Base-by-base conservation (phyloP, 768 basidiomycete genomes). In the Rubroboletus pulcherrimus region DNA sequence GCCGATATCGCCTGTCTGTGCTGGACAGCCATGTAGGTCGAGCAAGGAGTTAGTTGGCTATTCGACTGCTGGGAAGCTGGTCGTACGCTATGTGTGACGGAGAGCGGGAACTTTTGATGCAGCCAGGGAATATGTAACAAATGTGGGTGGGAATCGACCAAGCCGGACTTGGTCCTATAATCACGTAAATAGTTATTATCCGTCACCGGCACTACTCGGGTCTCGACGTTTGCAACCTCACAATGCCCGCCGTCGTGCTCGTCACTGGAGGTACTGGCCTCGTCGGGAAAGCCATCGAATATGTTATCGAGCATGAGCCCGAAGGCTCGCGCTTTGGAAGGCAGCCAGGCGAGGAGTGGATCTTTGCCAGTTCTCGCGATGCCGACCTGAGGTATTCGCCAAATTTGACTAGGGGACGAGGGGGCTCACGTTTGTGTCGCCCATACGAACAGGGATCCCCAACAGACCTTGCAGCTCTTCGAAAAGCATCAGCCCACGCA, bases 401-500 rank as follows among this genome's bases (percentile, higher is more conserved):
- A n/a, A 15, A 33, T 24, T 34, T 11, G 49, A 35, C n/a, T 24
- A n/a, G n/a, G 1, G 24, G 38, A 29, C 14, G 12, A 41, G 40
- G 30, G 35, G 30, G 35, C 54, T 60, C 52, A 63, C 21, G n/a
- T 26, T 15, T 49, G 47, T 42, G 33, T 37, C 49, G 12, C 43
- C 26, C 48, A 26, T 41, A 38, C 37, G 38, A 37, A 42, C 62
- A 94, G 94, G 64, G 84, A 93, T 69, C 73, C 81, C 3, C 80
- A 75, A 56, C 82, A 86, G 70, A 87, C 93, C 39, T 74, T 77
- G 64, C 78, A 78, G 66, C 71, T 95, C 65, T 97, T 89, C 61
- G 87, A 91, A 63, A 94, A 93, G 74, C 86, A 97, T 75, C 87
- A 91, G 66, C 94, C 96, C 0, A 96, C 92, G 1, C 89, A 95